Base-by-base conservation (phyloP, 176 grass and related monocot genomes). In the Bonia amplexicaulis region DNA sequence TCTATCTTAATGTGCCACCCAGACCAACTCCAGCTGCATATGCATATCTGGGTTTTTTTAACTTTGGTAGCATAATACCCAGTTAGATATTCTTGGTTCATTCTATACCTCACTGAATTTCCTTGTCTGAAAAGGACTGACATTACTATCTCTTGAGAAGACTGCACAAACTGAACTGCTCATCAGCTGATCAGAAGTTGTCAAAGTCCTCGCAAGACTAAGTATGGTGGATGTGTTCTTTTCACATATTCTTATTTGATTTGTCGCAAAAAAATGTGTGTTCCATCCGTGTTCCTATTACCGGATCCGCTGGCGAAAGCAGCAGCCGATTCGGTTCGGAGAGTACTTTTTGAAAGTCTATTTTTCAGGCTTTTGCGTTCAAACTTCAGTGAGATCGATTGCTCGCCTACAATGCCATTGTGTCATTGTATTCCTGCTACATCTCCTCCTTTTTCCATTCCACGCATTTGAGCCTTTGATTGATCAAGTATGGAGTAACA, bases 121-220 rank as follows among this genome's bases (percentile, higher is more conserved):
- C 48, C 59, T 39, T 58, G 39, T 40, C 48, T 74, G 74, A 87
- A 90, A 83, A 83, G 6, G 84, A 90, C 80, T 37, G 84, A 67
- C 84, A 87, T 61, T 74, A 74, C 66, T 42, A 82, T 29, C 35
- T 66, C 62, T 22, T 12, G 5, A 51, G 79, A 35, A 29, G 73
- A 39, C 55, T 44, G 65, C 25, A 64, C 71, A 54, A 46, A 35
- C 66, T 19, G 42, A 82, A 58, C 57, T 41, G 41, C 72, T 79
- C 82, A 83, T 44, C 69, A 76, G 63, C 39, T 39, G 25, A 19
- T 70, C 33, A 48, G 23, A 35, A 63, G 54, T 51, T 68, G n/a
- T 61, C 51, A 85, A 85, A 85, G 69, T 74, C 69, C 3, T 58
- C 12, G 3, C 35, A 42, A 55, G 72, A 83, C 64, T 17, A 31